phyloP scores from a whole-genome alignment of 371 early-diverging fungal species.

The Fennellomyces sp. region DNA sequence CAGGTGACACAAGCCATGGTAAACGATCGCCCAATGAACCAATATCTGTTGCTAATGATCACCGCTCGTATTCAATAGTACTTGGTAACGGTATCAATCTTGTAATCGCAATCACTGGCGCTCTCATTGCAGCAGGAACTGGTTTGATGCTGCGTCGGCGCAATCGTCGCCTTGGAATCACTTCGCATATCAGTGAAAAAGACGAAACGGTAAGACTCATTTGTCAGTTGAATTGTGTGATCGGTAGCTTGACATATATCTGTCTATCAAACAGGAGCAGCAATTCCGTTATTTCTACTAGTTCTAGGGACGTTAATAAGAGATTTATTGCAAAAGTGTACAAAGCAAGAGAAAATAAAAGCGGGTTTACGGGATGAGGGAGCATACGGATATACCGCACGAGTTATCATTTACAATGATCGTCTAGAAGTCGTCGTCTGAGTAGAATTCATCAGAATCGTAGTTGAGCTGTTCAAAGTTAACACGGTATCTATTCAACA shows the following conservation, averaged over 20 bases:
- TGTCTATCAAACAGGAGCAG: neutral
- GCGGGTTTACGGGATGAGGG: neutral
- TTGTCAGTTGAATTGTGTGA: too few species aligned
- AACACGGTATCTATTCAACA: slow-evolving; percentile 85
- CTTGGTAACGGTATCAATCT: slow-evolving; percentile 21
- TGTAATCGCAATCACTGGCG: neutral
- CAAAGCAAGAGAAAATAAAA: slow-evolving; percentile 7
- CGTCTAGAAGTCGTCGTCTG: slow-evolving; percentile 35
- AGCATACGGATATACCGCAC: neutral
- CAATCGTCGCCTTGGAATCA: neutral
- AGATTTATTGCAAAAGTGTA: slow-evolving; percentile 1
- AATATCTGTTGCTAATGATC: too few species aligned
- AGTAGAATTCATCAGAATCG: slow-evolving; percentile 56
- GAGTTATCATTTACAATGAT: slow-evolving; percentile 3
- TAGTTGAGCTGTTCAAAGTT: slow-evolving; percentile 71
- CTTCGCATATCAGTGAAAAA: neutral
- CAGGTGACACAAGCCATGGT: slow-evolving; percentile 24
- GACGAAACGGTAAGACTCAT: neutral
- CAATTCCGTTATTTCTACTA: neutral
- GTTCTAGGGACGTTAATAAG: neutral
- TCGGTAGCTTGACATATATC: too few species aligned
- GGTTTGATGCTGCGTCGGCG: slow-evolving; percentile 1
- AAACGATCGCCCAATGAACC: slow-evolving; percentile 2
- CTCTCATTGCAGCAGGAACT: slow-evolving; percentile 1
- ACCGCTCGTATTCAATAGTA: too few species aligned